These are phyloP conservation scores for Ustilago nuda DNA, from an alignment of 1,284 basidiomycete genomes.

Conservation along the genomic window DNA sequence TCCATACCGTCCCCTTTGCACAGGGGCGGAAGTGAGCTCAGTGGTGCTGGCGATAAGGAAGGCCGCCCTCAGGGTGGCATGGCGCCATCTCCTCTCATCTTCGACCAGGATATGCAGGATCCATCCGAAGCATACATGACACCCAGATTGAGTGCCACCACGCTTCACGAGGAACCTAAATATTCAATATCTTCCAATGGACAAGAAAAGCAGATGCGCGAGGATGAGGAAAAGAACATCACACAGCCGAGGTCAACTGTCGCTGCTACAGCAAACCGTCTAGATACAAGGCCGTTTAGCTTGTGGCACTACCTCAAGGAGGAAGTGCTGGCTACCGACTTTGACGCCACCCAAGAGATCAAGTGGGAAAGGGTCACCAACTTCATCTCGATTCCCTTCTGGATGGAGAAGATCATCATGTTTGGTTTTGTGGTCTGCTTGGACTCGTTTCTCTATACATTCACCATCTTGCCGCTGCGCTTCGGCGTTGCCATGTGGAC, in stretches of 20 bases:
- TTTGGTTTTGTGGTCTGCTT: conserved; percentile 95
- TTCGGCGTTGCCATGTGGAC: conserved; percentile 65
- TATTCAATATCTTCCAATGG: not conserved
- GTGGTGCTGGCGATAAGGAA: conserved; percentile 3
- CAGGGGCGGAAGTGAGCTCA: not conserved
- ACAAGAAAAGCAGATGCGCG: not conserved
- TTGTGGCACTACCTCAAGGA: conserved; percentile 92
- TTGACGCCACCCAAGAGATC: conserved; percentile 90
- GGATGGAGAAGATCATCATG: conserved; percentile 93
- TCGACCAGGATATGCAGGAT: conserved; percentile 20
- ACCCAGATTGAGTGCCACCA: conserved; percentile 20
- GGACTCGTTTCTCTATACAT: conserved; percentile 97
- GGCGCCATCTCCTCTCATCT: conserved; percentile 18
- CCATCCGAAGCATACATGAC: conserved; percentile 31
- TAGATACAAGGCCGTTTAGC: conserved; percentile 71
- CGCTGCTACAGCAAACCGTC: not conserved
- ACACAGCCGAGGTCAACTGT: not conserved
- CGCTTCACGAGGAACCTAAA: conserved; percentile 23
- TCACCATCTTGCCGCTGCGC: conserved; percentile 95
- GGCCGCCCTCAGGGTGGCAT: conserved; percentile 9
- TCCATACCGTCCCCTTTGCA: conserved; percentile 3
- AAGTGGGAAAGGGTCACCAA: conserved; percentile 99
- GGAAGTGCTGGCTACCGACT: conserved; percentile 83
- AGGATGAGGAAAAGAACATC: conserved; percentile 2
- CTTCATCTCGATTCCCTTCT: conserved; percentile 90